Percentiles rank a stretch among this genome's conserved stretches.
Conservation (phyloP, 257 asterid species). For the Nemophila menziesii region DNA sequence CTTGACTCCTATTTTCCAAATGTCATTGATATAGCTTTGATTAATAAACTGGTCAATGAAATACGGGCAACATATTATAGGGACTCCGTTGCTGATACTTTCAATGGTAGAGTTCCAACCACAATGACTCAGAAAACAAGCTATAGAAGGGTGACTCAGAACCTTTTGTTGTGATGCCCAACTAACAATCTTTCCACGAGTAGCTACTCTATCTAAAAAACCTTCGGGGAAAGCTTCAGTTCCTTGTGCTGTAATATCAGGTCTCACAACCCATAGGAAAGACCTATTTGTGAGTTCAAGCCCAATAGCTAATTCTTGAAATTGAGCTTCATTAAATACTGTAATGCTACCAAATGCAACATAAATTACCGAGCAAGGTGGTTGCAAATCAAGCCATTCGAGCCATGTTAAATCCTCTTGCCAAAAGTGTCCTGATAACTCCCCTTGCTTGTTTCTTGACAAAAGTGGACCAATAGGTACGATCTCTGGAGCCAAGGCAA, state of each 20-base stretch:
- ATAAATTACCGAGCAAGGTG: slow-evolving; percentile 13
- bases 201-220: slow-evolving; percentile 18
- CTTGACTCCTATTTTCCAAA: slow-evolving; percentile 24
- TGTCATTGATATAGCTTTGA: slow-evolving; percentile 14
- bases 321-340: slow-evolving; percentile 7
- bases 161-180: slow-evolving; percentile 26
- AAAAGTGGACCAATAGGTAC: slow-evolving; percentile 25
- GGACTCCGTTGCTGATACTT: slow-evolving; percentile 19
- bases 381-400: slow-evolving; percentile 18
- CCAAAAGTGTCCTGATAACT: no score
- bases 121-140: slow-evolving; percentile 21
- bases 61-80: slow-evolving; percentile 24
- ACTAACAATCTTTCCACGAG: slow-evolving; percentile 17
- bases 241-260: slow-evolving; percentile 20
- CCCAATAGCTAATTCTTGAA: slow-evolving; percentile 21
- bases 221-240: slow-evolving; percentile 20
- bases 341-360: slow-evolving; percentile 22
- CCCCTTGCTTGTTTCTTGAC: not conserved
- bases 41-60: slow-evolving; percentile 17
- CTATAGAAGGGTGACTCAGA: slow-evolving; percentile 11
- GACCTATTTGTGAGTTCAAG: slow-evolving; percentile 15
- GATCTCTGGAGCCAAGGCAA: slow-evolving; percentile 15
- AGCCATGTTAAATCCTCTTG: slow-evolving; percentile 13
- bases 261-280: slow-evolving; percentile 22
- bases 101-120: slow-evolving; percentile 27